Evolutionary conservation across 2,329 filamentous ascomycete species (phyloP).

Genomic region (Fusarium sp.): DNA sequence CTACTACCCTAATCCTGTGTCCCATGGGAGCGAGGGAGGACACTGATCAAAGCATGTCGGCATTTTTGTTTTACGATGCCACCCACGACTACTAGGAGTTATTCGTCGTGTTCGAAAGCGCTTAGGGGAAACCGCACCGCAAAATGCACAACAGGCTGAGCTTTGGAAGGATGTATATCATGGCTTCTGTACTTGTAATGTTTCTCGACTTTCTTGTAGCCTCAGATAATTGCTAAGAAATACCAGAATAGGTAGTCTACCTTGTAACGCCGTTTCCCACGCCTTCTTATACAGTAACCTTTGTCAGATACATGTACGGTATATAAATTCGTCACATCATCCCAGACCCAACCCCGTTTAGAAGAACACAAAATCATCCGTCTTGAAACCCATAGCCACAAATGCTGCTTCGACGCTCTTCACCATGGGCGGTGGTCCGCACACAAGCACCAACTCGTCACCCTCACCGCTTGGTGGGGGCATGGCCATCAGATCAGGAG

Average conservation of each 20-base stretch:
- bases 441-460: slow-evolving; percentile 75
- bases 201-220: not conserved
- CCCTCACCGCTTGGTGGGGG: slow-evolving; percentile 49
- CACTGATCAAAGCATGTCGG: slow-evolving; percentile 10
- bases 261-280: slow-evolving; percentile 1
- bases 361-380: slow-evolving; percentile 44
- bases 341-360: slow-evolving; percentile 7
- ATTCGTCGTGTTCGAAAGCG: slow-evolving; percentile 9
- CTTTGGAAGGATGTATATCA: slow-evolving; percentile 6
- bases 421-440: slow-evolving; percentile 81
- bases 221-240: not conserved
- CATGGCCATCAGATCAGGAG: slow-evolving; percentile 65
- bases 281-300: not conserved
- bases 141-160: not conserved
- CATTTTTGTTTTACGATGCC: slow-evolving; percentile 17
- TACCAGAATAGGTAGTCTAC: slow-evolving; percentile 4
- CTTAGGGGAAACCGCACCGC: not conserved
- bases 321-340: not conserved
- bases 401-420: slow-evolving; percentile 66
- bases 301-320: not conserved
- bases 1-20: slow-evolving; percentile 60
- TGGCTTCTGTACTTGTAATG: not conserved
- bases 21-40: slow-evolving; percentile 16
- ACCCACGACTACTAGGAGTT: slow-evolving; percentile 15
- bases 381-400: slow-evolving; percentile 69